phyloP scores from a whole-genome alignment of 805 yeast genomes.

The Myxozyma geophila region DNA sequence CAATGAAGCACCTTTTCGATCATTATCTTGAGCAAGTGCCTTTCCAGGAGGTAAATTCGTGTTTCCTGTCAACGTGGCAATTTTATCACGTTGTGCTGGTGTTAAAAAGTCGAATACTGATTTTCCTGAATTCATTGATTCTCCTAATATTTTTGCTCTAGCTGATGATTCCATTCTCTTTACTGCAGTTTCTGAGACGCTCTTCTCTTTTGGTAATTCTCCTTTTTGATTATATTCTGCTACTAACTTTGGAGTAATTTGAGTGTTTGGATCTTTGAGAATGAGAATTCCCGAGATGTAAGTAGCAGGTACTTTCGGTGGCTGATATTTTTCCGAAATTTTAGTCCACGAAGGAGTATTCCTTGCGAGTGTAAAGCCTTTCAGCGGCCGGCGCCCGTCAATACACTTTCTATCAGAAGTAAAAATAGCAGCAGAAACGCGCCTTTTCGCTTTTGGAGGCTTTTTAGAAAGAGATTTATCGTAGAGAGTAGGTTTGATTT shows the following conservation, averaged over 20 bases:
- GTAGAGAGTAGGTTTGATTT: slow-evolving; percentile 23
- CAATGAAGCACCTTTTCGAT: neutral
- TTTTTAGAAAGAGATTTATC: slow-evolving; percentile 19
- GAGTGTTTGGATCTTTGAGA: slow-evolving; percentile 15
- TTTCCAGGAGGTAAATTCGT: slow-evolving; percentile 32
- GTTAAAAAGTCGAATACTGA: slow-evolving; percentile 40
- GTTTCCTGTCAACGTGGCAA: slow-evolving; percentile 34
- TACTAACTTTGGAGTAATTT: slow-evolving; percentile 8
- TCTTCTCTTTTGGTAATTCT: neutral
- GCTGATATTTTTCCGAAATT: slow-evolving; percentile 12
- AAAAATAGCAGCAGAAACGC: neutral
- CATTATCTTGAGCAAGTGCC: neutral
- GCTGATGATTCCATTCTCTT: neutral
- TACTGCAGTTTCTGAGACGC: neutral
- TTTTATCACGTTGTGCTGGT: slow-evolving; percentile 34
- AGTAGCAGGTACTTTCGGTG: slow-evolving; percentile 24
- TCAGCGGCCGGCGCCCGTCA: slow-evolving; percentile 33
- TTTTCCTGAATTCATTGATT: slow-evolving; percentile 18
- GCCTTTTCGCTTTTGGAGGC: neutral
- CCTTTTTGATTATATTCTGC: slow-evolving; percentile 5
- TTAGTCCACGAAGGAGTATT: neutral
- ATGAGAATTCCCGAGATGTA: slow-evolving; percentile 22
- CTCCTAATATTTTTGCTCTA: neutral
- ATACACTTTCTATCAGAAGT: slow-evolving; percentile 3
- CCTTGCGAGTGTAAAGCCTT: slow-evolving; percentile 13